Evolutionary conservation across 2,329 filamentous ascomycete genomes (phyloP), one percentile per base, ranked within the genome.

Genomic region (Xylariaceae sp.): DNA sequence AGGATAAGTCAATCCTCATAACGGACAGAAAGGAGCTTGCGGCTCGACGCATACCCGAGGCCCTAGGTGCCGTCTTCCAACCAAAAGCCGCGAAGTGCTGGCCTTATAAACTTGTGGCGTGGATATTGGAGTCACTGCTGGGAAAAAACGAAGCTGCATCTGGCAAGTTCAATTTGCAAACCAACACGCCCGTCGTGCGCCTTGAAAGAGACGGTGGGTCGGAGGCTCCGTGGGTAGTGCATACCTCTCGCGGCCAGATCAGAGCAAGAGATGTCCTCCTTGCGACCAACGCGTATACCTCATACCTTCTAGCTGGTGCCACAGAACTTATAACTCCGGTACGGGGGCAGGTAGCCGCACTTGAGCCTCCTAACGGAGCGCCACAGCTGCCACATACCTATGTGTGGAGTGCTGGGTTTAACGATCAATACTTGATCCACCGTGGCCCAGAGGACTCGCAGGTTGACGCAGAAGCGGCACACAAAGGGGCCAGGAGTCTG

Each of bases 281-380:
- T 14, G 85, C 88, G 4, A 92, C 86, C 1, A 95, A 95, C 60
- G 91, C 74, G 3, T 94, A 95, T 64, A 91, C 88, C 0, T 88
- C 87, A 1, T 76, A 83, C 49, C 73, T 95, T 4, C 68, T 92
- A 2, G 87, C 87, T 0, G 61, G 70, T 25, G 84, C 92, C 55
- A 72, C 77, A 7, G 48, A 53, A 43, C 67, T 91, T 2, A 86
- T 86, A 0, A 60, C 70, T 35, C 91, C 91, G 0, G 82, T 86
- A 2, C 74, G 86, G 20, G 89, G 87, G 1, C 82, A 91, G 59
- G 81, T 91, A 67, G 78, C 77, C 34, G 78, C 84, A 1, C 73
- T 91, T 17, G 57, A 74, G 3, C 84, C 85, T 5, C 80, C 82
- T 0, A 46, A 14, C 3, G 43, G 16, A n/a, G 23, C 37, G 1